Evolutionary conservation across 768 basidiomycete genomes (phyloP).

Genomic region (Mycena indigotica): DNA sequence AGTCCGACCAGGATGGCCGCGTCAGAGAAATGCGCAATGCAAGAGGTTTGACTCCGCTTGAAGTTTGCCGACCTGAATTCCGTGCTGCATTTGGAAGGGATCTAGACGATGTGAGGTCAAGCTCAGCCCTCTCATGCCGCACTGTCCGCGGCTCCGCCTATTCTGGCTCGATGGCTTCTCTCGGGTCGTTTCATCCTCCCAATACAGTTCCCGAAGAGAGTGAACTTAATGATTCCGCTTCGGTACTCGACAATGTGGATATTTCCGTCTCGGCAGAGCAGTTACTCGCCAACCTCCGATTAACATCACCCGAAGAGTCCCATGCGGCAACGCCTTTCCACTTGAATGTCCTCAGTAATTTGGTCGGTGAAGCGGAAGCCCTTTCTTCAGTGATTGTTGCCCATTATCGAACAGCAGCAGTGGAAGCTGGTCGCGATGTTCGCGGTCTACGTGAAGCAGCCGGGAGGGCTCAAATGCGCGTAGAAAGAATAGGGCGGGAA

Average conservation of each 20-base stretch:
- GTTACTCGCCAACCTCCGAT: slow-evolving; percentile 57
- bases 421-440: slow-evolving; percentile 54
- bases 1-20: slow-evolving; percentile 59
- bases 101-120: slow-evolving; percentile 47
- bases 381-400: slow-evolving; percentile 48
- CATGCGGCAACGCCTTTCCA: slow-evolving; percentile 41
- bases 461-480: slow-evolving; percentile 45
- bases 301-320: slow-evolving; percentile 45
- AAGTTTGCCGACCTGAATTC: slow-evolving; percentile 70
- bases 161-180: slow-evolving; percentile 48
- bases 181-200: slow-evolving; percentile 44
- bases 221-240: slow-evolving; percentile 33
- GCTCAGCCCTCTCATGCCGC: slow-evolving; percentile 55
- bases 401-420: slow-evolving; percentile 54
- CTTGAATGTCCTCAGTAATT: slow-evolving; percentile 44
- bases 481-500: slow-evolving; percentile 45
- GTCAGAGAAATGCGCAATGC: slow-evolving; percentile 67
- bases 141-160: slow-evolving; percentile 48
- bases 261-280: slow-evolving; percentile 45
- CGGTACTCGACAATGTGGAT: slow-evolving; percentile 46
- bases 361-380: slow-evolving; percentile 51
- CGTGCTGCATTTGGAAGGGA: slow-evolving; percentile 61
- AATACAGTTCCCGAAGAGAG: slow-evolving; percentile 14
- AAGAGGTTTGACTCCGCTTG: slow-evolving; percentile 68
- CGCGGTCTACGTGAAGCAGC: slow-evolving; percentile 47